Conservation (phyloP, 2,329 filamentous ascomycete species). For the Corniculantispora saksenae region DNA sequence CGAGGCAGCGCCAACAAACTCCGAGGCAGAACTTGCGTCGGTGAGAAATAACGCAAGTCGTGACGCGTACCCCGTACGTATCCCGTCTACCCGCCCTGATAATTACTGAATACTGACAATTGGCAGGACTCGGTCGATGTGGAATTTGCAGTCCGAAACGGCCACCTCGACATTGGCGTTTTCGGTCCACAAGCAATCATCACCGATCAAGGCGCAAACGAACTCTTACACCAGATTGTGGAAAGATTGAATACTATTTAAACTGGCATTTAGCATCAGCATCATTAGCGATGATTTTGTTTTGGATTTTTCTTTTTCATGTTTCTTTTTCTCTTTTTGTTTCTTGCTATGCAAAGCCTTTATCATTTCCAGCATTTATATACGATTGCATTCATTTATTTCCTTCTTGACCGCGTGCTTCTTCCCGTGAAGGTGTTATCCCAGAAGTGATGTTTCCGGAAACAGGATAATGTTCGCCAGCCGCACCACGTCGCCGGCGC, state of each 20-base stretch:
- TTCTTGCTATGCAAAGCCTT: neutral
- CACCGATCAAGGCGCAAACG: constrained; percentile 28
- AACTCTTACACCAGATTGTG: constrained; percentile 30
- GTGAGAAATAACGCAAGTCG: constrained; percentile 27
- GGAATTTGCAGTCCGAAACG: constrained; percentile 38
- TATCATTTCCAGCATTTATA: neutral
- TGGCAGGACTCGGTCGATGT: constrained; percentile 42
- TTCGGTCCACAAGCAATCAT: constrained; percentile 38
- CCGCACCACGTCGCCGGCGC: constrained; percentile 54
- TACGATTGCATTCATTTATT: neutral
- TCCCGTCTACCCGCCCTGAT: neutral
- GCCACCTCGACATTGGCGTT: constrained; percentile 40
- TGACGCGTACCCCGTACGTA: constrained; percentile 32
- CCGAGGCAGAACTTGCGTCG: neutral
- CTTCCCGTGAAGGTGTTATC: neutral
- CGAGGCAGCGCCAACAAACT: neutral
- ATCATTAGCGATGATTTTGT: neutral
- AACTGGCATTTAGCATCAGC: constrained; percentile 3
- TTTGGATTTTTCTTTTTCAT: neutral
- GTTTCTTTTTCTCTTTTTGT: neutral
- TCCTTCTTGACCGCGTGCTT: too few species aligned
- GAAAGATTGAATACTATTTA: constrained; percentile 22
- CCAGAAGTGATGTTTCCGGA: constrained; percentile 43
- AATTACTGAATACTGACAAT: constrained; percentile 6
- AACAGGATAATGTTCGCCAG: constrained; percentile 60